phyloP scores from a whole-genome alignment of 768 basidiomycete genomes.

The Postia placenta region DNA sequence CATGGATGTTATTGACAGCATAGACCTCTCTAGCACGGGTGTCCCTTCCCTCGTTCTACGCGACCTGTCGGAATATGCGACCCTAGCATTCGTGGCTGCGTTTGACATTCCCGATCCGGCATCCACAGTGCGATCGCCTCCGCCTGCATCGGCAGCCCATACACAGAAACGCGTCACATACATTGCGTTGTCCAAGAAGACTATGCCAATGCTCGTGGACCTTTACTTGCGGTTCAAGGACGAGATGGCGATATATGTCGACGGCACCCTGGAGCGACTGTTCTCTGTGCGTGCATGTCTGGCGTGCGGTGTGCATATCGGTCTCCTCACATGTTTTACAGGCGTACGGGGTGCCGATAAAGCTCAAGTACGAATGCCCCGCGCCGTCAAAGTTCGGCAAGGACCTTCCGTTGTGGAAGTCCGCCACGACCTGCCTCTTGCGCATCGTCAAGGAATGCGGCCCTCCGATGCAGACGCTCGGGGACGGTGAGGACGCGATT shows the following conservation, averaged over 20 bases:
- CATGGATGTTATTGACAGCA: conserved; percentile 58
- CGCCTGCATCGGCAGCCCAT: conserved; percentile 12
- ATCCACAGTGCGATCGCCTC: conserved; percentile 8
- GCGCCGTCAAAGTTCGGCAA: conserved; percentile 82
- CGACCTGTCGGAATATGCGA: conserved; percentile 81
- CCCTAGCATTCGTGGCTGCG: conserved; percentile 81
- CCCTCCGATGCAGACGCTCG: conserved; percentile 43
- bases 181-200: conserved; percentile 82
- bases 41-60: conserved; percentile 69
- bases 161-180: conserved; percentile 73
- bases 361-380: conserved; percentile 93
- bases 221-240: conserved; percentile 66
- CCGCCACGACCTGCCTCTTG: conserved; percentile 79
- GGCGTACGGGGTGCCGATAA: conserved; percentile 78
- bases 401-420: conserved; percentile 90
- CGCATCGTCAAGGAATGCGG: conserved; percentile 65
- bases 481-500: conserved; percentile 37
- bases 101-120: conserved; percentile 43
- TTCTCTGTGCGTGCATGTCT: conserved; percentile 48
- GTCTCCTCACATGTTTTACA: neutral
- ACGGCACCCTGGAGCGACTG: conserved; percentile 83
- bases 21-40: conserved; percentile 59
- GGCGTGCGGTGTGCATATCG: neutral
- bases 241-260: conserved; percentile 55
- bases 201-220: conserved; percentile 80